Conservation (phyloP, 2,329 filamentous ascomycete genomes). For the Tolypocladium cylindrosporum region DNA sequence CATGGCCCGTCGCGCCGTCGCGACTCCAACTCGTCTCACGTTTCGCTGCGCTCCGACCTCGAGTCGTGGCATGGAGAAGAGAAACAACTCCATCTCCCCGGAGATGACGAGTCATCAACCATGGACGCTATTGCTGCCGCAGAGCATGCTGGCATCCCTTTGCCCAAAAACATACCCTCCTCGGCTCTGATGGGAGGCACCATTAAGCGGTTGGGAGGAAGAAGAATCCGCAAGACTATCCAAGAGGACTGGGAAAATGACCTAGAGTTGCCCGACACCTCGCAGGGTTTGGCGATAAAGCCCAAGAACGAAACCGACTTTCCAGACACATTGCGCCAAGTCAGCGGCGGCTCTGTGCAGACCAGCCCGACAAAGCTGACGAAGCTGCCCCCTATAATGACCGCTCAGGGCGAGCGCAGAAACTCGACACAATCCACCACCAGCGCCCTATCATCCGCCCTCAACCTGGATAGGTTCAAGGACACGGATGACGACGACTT, state of each 20-base stretch:
- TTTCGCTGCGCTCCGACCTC: conserved; percentile 74
- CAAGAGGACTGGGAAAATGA: conserved; percentile 79
- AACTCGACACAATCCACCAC: conserved; percentile 21
- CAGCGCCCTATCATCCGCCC: conserved; percentile 30
- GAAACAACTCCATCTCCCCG: conserved; percentile 75
- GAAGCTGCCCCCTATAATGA: conserved; percentile 11
- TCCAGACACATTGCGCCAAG: conserved; percentile 58
- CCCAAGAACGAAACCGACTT: conserved; percentile 49
- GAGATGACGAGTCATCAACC: conserved; percentile 76
- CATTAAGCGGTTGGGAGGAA: conserved; percentile 77
- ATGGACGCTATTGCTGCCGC: conserved; percentile 80
- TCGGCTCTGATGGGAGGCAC: conserved; percentile 87
- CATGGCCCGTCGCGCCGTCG: conserved; percentile 39
- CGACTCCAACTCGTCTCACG: conserved; percentile 72
- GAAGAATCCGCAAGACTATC: conserved; percentile 61
- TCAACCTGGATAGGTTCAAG: conserved; percentile 54
- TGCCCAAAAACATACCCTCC: conserved; percentile 76
- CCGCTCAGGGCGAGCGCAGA: conserved; percentile 17
- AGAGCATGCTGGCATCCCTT: conserved; percentile 80
- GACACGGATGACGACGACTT: conserved; percentile 54
- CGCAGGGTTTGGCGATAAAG: conserved; percentile 56
- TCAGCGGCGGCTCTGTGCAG: conserved; percentile 46
- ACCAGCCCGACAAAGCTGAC: conserved; percentile 39
- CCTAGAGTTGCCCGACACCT: conserved; percentile 54
- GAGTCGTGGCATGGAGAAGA: conserved; percentile 70